A percentile compares a stretch with the other conserved stretches of the same genome.
Evolutionary conservation across 2,329 filamentous ascomycete genomes (phyloP).

Genomic region (Xylariaceae sp.): DNA sequence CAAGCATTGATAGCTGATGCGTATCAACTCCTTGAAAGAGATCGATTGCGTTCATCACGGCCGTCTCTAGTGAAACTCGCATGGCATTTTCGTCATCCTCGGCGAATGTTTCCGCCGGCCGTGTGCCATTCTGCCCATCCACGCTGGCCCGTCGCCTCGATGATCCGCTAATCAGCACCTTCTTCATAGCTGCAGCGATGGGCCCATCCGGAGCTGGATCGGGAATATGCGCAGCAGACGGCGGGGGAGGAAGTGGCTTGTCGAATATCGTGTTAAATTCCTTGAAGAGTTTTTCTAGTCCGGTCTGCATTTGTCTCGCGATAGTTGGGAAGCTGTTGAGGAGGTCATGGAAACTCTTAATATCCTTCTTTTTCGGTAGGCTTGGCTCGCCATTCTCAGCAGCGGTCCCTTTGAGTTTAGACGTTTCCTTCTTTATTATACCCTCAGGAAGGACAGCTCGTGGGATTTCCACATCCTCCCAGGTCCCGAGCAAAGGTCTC

Average conservation of each 20-base stretch:
- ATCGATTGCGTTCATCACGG: conserved; percentile 89
- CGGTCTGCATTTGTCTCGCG: conserved; percentile 89
- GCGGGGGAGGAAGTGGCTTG: conserved; percentile 74
- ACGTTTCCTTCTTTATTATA: conserved; percentile 38
- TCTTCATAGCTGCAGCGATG: conserved; percentile 51
- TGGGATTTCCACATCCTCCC: conserved; percentile 69
- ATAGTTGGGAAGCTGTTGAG: conserved; percentile 93
- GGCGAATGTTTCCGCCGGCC: conserved; percentile 62
- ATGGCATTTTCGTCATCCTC: conserved; percentile 91
- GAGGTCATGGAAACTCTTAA: conserved; percentile 85
- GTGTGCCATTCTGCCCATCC: conserved; percentile 40
- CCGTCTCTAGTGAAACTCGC: conserved; percentile 82
- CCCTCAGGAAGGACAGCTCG: conserved; percentile 57
- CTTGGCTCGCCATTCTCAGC: conserved; percentile 43
- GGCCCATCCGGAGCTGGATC: conserved; percentile 56
- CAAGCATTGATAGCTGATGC: conserved; percentile 85
- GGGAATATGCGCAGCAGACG: conserved; percentile 55
- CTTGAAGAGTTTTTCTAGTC: conserved; percentile 81
- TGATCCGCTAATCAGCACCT: conserved; percentile 50
- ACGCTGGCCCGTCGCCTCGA: conserved; percentile 33
- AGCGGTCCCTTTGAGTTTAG: conserved; percentile 37
- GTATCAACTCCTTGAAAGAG: conserved; percentile 95
- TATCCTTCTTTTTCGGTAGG: conserved; percentile 74
- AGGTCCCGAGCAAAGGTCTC: conserved; percentile 75
- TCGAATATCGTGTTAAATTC: conserved; percentile 86